phyloP scores from a whole-genome alignment of 176 grass and related monocot species.

The Aegilops bicornis region DNA sequence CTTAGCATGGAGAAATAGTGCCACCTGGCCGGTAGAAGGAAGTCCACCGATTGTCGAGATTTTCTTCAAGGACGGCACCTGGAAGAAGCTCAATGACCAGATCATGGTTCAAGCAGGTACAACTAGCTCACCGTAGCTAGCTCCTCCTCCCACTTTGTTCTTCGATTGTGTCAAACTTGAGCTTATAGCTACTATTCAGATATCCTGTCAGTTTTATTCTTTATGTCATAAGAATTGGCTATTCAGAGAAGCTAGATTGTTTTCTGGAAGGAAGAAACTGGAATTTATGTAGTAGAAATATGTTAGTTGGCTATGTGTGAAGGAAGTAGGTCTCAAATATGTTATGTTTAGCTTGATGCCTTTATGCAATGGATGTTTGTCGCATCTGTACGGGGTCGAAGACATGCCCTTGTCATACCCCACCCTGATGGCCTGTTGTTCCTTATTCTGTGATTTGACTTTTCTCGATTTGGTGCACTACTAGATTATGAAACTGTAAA shows the following conservation, averaged over 20 bases:
- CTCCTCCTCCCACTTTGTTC: neutral
- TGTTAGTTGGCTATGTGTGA: neutral
- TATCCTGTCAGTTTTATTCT: too few relatives aligned
- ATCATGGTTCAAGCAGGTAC: conserved; percentile 41
- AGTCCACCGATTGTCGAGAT: conserved; percentile 83
- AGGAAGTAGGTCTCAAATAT: neutral
- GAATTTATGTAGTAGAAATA: neutral
- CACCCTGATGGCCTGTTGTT: too few relatives aligned
- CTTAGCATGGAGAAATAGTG: conserved; percentile 90
- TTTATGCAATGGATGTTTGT: neutral
- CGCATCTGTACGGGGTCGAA: neutral
- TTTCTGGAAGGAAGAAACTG: too few relatives aligned
- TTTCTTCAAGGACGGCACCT: conserved; percentile 67
- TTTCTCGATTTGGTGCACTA: too few relatives aligned
- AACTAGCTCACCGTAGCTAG: conserved; percentile 32
- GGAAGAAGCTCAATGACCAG: conserved; percentile 98
- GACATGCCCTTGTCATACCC: neutral
- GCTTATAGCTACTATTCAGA: neutral
- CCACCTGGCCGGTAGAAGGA: conserved; percentile 76
- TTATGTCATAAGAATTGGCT: too few relatives aligned
- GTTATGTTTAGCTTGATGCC: neutral
- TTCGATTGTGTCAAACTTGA: neutral
- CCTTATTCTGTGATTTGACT: too few relatives aligned
- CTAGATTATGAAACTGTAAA: too few relatives aligned
- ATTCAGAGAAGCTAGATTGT: too few relatives aligned